Evolutionary conservation across 108 stramenopile genomes (phyloP), one percentile per base, ranked within the genome.

Genomic region (Stephanodiscus triporus): DNA sequence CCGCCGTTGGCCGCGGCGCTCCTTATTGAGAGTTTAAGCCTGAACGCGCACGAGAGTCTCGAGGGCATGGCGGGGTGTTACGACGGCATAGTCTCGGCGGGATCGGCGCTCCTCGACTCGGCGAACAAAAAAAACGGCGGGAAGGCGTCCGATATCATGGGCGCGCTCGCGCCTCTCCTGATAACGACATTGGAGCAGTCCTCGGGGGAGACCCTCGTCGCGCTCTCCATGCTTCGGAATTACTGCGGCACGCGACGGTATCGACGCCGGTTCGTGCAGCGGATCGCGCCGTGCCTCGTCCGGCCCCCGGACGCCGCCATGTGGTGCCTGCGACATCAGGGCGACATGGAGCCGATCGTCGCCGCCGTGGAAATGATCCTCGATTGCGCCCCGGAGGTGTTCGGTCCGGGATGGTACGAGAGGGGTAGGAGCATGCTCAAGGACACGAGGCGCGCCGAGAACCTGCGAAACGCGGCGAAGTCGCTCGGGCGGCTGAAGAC

Each of bases 21-120:
- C 9, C 34, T 95, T 17, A 32, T 95, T 11, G 94, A 95, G 60
- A 88, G 89, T 65, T 57, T 95, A 16, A 50, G 75, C 40, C 53
- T 95, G 9, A 89, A 91, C 65, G 68, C 70, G n/a, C 32, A 79
- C 6, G 91, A 92, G 77, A 87, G 87, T 51, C 56, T 95, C 6
- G 94, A 95, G 67, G 94, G 94, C 48, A 90, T 95, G 90, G 77
- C 90, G 40, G 88, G 89, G 66, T 95, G 94, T 63, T 95, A 95
- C 37, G 94, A 92, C 63, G 94, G 91, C 9, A 91, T 95, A 53
- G 89, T 92, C 40, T 88, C 87, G 32, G 94, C 91, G 0, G 94
- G 94, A 16, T 78, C 82, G 26, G 94, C 91, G 5, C 43, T 95
- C 37, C 66, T 94, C 45, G 92, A 93, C 66, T 19, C 75, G n/a